Base-by-base conservation (phyloP, 2,329 filamentous ascomycete genomes). In the Albifimbria verrucaria region DNA sequence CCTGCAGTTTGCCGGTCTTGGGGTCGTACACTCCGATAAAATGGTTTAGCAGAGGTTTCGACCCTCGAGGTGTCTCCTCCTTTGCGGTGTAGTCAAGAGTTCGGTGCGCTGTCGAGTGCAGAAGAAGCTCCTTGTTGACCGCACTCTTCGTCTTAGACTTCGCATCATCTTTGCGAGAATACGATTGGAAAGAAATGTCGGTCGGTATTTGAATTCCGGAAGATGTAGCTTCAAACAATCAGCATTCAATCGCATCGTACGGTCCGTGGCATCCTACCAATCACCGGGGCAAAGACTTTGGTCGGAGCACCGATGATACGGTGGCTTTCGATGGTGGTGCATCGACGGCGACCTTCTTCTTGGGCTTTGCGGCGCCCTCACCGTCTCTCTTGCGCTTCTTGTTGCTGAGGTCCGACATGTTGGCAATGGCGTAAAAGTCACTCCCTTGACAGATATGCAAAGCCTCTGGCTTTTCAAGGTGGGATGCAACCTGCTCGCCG, bases 21-120 rank as follows among this genome's bases (percentile, higher is more conserved):
- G 83, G 81, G 59, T 89, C 84, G 56, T 81, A 87, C 5, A 88
- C 72, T 17, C 83, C 86, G 24, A 89, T 69, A 63, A 85, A 89
- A 66, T 88, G 83, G 51, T 83, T 86, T 45, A 86, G 57, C 4
- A 80, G 56, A 26, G 68, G 66, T 32, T 67, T 65, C 5, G 61
- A 55, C 3, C 64, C 68, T 22, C 63, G 56, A 2, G 60, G 25
- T 2, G 64, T 64, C 42, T 72, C 72, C 63, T 86, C 81, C 53
- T 78, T 77, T 24, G 75, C 83, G 6, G 77, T 84, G 60, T 85
- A 87, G 62, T 86, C 80, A 39, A 88, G 65, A 41, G 75, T 82
- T 25, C 70, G 75, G 65, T 87, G 81, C 45, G 72, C 72, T 4
- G 75, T 75, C 9, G 83, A 84, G 64, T 86, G 81, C 43, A 87